A percentile compares a stretch with the other conserved stretches of the same genome.
These are phyloP conservation scores for Trichoderma parareesei DNA, from an alignment of 495 filamentous ascomycete species.

Conservation along the genomic window DNA sequence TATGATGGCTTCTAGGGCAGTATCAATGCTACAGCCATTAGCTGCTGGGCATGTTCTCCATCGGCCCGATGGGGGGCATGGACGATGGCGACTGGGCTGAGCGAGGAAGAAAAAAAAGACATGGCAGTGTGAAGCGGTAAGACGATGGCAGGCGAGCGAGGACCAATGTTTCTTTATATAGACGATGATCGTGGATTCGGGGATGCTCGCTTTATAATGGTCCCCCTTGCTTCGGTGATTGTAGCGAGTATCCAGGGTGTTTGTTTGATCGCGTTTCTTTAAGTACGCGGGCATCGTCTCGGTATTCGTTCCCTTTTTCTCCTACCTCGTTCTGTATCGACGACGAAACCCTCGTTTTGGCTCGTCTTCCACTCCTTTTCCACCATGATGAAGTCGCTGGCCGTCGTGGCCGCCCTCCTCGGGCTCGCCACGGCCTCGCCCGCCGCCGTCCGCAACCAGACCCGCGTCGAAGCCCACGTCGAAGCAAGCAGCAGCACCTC, in stretches of 20 bases:
- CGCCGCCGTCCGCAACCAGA: background rate
- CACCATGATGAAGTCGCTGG: background rate
- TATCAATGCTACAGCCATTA: no score
- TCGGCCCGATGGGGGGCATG: constrained; percentile 8
- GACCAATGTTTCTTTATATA: background rate
- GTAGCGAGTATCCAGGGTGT: background rate
- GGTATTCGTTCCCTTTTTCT: background rate
- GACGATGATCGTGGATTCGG: background rate
- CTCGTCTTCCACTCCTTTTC: background rate
- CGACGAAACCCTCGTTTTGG: background rate
- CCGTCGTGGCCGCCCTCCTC: background rate
- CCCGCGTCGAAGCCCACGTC: background rate
- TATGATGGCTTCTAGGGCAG: no score
- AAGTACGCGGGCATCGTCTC: background rate
- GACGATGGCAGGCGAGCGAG: background rate
- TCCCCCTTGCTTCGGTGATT: background rate
- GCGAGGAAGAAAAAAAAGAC: no score
- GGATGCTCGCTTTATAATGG: background rate
- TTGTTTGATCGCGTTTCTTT: background rate
- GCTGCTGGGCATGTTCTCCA: background rate
- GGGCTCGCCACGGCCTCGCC: background rate
- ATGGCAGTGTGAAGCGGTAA: background rate
- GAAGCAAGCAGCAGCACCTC: background rate
- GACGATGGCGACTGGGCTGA: background rate
- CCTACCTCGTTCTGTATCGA: background rate